Conservation (phyloP, 331 rosid genomes). For the Acacia concinna region DNA sequence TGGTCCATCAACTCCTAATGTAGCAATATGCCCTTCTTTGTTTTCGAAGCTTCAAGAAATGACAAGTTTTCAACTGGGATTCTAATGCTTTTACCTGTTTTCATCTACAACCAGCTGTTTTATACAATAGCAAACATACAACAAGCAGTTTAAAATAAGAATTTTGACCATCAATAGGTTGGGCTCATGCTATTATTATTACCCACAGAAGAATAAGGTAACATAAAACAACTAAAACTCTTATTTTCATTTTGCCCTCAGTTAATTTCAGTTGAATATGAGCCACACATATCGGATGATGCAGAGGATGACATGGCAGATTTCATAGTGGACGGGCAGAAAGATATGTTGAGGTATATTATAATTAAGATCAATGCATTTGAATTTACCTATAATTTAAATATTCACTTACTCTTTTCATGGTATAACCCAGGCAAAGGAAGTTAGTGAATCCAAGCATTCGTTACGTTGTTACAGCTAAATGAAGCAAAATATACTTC, state of each 20-base stretch:
- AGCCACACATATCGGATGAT: constrained; percentile 5
- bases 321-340: constrained; percentile 31
- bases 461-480: background rate
- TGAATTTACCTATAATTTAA: constrained; percentile 1
- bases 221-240: too few species aligned
- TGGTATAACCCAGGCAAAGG: constrained; percentile 28
- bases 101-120: too few species aligned
- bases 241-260: too few species aligned
- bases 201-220: too few species aligned
- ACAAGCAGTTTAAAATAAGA: too few species aligned
- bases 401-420: constrained; percentile 8
- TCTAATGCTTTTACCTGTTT: too few species aligned
- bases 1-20: background rate
- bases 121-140: too few species aligned
- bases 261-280: constrained; percentile 37
- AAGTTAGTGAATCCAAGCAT: constrained; percentile 15
- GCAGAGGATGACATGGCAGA: constrained; percentile 43
- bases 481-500: constrained; percentile 22
- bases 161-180: too few species aligned
- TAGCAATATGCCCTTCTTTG: background rate
- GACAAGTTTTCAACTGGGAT: background rate
- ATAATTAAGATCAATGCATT: constrained; percentile 9
- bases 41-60: background rate
- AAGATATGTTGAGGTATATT: constrained; percentile 34
- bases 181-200: too few species aligned